Conservation (phyloP, 2,329 filamentous ascomycete genomes). For the Pezicula radicicola region DNA sequence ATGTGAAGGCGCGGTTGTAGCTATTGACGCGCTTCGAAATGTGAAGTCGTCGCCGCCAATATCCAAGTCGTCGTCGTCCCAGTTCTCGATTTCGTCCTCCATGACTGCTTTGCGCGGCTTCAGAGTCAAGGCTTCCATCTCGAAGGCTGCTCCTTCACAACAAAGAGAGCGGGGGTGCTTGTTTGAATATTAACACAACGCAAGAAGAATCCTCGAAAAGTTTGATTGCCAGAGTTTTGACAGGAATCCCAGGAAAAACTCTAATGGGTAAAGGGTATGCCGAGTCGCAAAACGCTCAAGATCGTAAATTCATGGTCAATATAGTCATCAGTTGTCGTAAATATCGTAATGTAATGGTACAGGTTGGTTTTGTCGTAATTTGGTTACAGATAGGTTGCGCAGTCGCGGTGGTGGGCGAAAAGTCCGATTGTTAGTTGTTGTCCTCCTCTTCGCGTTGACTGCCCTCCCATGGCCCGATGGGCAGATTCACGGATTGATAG, state of each 20-base stretch:
- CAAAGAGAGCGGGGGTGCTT: not conserved
- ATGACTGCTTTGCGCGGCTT: constrained; percentile 34
- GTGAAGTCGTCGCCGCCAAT: constrained; percentile 66
- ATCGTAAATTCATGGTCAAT: constrained; percentile 22
- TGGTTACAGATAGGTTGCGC: constrained; percentile 1
- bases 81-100: constrained; percentile 67
- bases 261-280: constrained; percentile 11
- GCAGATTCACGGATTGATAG: too few relatives aligned
- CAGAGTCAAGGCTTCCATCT: constrained; percentile 28
- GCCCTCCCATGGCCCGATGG: too few relatives aligned
- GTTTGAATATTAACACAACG: not conserved
- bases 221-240: not conserved
- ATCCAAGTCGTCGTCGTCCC: constrained; percentile 75
- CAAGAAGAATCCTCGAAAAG: not conserved
- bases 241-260: constrained; percentile 8
- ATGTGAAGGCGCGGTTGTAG: constrained; percentile 44
- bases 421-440: too few relatives aligned
- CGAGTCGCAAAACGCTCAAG: constrained; percentile 16
- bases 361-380: not conserved
- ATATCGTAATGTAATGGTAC: constrained; percentile 7
- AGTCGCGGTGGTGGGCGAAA: too few relatives aligned
- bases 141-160: not conserved
- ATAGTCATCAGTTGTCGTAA: not conserved
- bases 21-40: constrained; percentile 44
- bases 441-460: too few relatives aligned